Conservation (phyloP, 2,329 filamentous ascomycete species). For the Pestalotiopsis sp. region DNA sequence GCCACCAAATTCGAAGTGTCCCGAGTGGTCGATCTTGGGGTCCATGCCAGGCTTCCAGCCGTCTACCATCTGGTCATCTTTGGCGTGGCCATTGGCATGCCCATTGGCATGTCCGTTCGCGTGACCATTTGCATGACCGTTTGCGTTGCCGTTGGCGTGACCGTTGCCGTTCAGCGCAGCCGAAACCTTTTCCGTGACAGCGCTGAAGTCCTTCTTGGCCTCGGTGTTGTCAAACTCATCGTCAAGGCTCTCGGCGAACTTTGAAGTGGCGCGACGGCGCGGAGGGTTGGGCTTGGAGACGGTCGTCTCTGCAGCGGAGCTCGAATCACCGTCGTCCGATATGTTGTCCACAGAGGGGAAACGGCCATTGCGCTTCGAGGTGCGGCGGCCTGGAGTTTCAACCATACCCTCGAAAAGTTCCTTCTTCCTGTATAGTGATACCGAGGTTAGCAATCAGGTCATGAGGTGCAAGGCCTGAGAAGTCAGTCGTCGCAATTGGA, state of each 20-base stretch:
- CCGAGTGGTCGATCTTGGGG: slow-evolving; percentile 65
- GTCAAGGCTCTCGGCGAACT: slow-evolving; percentile 53
- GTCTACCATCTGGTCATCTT: slow-evolving; percentile 45
- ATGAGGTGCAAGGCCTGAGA: not conserved
- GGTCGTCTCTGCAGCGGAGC: slow-evolving; percentile 46
- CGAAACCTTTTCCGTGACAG: slow-evolving; percentile 27
- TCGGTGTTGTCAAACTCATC: slow-evolving; percentile 39
- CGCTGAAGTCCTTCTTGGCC: slow-evolving; percentile 30
- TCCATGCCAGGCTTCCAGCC: slow-evolving; percentile 64
- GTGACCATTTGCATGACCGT: slow-evolving; percentile 35
- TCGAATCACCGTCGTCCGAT: slow-evolving; percentile 53
- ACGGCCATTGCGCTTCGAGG: slow-evolving; percentile 53
- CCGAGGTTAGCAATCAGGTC: not conserved
- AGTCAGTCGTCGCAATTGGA: too few relatives aligned
- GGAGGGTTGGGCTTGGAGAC: slow-evolving; percentile 35
- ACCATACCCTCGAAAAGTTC: slow-evolving; percentile 65
- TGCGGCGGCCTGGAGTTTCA: slow-evolving; percentile 54
- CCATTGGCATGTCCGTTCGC: slow-evolving; percentile 32
- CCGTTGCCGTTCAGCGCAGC: slow-evolving; percentile 26
- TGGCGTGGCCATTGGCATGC: slow-evolving; percentile 25
- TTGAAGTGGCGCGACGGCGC: slow-evolving; percentile 49
- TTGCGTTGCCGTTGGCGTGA: slow-evolving; percentile 27
- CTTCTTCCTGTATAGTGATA: slow-evolving; percentile 51
- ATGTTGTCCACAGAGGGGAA: slow-evolving; percentile 43
- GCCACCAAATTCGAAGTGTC: slow-evolving; percentile 83